Base-by-base conservation (phyloP, 345 rosid species). In the Fremontodendron californicum region DNA sequence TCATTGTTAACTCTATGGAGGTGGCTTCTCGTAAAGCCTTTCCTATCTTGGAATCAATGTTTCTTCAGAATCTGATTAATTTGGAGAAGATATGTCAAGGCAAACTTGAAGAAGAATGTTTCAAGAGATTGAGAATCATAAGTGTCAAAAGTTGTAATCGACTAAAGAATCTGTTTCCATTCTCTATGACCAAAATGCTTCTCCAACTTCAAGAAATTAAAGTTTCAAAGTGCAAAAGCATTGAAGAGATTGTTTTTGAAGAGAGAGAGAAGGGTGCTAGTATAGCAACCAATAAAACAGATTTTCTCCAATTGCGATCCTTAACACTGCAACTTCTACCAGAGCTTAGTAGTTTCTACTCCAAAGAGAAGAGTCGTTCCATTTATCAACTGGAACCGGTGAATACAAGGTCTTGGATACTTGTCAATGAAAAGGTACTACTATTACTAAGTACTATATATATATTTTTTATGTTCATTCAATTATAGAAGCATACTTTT, bases 51-150 rank as follows among this genome's bases (percentile, higher is more conserved):
- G 52, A 68, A 29, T 68, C 73, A 15, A 7, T 68, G 35, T 31
- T 18, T 71, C 78, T 84, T 10, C 0, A 23, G 7, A 43, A 39
- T 72, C 31, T 78, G 73, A 12, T 42, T 13, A 55, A 67, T 42
- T 37, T 84, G 78, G 78, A 75, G 73, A 66, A 81, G 61, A 60
- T 84, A 18, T 81, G 64, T 9, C 10, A 29, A 4, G 85, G 88
- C 11, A 23, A 5, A 18, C 65, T 73, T 0, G 3, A 11, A 8
- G 12, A 35, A 16, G 13, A 45, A 9, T 78, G 76, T 19, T 80
- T 85, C 48, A 6, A 37, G 27, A 52, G 61, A 18, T 40, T 84
- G 68, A 58, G 40, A 46, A 43, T 5, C 15, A 9, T 78, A 48
- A 64, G 42, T 4, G 75, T 84, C 19, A 51, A 1, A 52, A 3